A percentile compares a stretch with the other conserved stretches of the same genome.
These are phyloP conservation scores for Ceratocystis ficicola DNA, from an alignment of 2,329 filamentous ascomycete species.

Conservation along the genomic window DNA sequence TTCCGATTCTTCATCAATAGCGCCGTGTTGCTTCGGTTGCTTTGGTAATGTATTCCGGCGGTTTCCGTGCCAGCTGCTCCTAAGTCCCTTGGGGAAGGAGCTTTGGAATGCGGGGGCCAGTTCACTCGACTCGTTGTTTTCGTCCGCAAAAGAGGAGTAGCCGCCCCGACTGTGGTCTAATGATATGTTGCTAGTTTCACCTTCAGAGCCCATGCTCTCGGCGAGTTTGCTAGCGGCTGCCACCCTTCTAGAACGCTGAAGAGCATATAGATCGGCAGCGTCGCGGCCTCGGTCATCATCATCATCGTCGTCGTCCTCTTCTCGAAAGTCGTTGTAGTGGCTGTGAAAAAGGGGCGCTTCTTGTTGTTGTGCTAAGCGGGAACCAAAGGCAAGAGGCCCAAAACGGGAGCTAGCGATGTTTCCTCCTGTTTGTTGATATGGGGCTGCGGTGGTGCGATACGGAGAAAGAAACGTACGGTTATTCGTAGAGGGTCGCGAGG, in stretches of 20 bases:
- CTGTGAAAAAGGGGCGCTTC: conserved; percentile 93
- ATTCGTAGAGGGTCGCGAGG: conserved; percentile 22
- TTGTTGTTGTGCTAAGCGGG: conserved; percentile 56
- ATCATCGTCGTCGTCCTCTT: conserved; percentile 87
- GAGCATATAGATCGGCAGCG: conserved; percentile 83
- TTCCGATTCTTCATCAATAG: conserved; percentile 34
- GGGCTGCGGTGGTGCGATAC: conserved; percentile 48
- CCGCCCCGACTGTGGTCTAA: conserved; percentile 36
- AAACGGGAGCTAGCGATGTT: conserved; percentile 51
- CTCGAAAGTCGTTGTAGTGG: conserved; percentile 75
- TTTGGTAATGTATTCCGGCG: conserved; percentile 5
- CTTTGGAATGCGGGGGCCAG: conserved; percentile 15
- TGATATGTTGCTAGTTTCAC: conserved; percentile 49
- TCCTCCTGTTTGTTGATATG: conserved; percentile 58
- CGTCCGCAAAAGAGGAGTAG: conserved; percentile 30
- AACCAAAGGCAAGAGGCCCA: conserved; percentile 61
- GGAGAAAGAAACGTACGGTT: conserved; percentile 37
- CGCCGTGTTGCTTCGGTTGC: conserved; percentile 24
- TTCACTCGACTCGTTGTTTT: conserved; percentile 25
- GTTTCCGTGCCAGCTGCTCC: conserved; percentile 50
- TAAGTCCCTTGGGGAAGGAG: conserved; percentile 37
- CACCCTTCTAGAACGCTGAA: conserved; percentile 79
- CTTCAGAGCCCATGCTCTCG: conserved; percentile 74
- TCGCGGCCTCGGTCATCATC: conserved; percentile 83
- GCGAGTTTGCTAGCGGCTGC: conserved; percentile 74